Conservation (phyloP, 2,329 filamentous ascomycete genomes). For the Coleophoma crateriformis region DNA sequence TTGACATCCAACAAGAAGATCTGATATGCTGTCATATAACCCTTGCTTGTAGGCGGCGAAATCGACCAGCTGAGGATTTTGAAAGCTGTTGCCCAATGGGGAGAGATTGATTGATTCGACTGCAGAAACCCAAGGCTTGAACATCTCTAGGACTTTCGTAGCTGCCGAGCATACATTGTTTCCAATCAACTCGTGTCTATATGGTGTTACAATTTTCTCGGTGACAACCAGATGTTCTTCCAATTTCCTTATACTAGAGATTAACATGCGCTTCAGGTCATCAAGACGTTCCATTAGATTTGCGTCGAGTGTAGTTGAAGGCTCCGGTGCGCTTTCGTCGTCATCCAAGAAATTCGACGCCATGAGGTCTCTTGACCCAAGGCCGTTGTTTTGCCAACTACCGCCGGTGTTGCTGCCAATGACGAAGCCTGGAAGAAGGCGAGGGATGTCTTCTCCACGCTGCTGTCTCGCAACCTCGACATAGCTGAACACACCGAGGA, state of each 20-base stretch:
- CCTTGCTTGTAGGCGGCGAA: conserved; percentile 90
- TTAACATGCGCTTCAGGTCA: conserved; percentile 76
- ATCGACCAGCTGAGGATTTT: conserved; percentile 80
- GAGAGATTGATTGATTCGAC: conserved; percentile 91
- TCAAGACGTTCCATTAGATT: conserved; percentile 78
- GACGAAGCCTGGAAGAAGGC: conserved; percentile 91
- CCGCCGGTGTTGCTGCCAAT: conserved; percentile 78
- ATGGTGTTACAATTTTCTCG: conserved; percentile 76
- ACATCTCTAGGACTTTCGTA: conserved; percentile 77
- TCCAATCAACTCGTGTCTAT: conserved; percentile 72
- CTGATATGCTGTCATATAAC: conserved; percentile 87
- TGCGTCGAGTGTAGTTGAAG: conserved; percentile 67
- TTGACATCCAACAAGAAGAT: conserved; percentile 83
- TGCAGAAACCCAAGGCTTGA: conserved; percentile 82
- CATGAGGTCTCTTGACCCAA: conserved; percentile 61
- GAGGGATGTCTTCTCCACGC: conserved; percentile 84
- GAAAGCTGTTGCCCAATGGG: conserved; percentile 68
- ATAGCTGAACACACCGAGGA: conserved; percentile 91
- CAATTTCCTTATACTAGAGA: conserved; percentile 79
- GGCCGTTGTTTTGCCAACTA: conserved; percentile 75
- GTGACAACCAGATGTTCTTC: conserved; percentile 75
- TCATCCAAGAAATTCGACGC: conserved; percentile 84
- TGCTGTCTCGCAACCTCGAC: conserved; percentile 94
- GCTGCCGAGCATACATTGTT: conserved; percentile 78
- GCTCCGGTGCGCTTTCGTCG: conserved; percentile 66